Base-by-base conservation (phyloP, 805 yeast species). In the Wickerhamomyces alni region DNA sequence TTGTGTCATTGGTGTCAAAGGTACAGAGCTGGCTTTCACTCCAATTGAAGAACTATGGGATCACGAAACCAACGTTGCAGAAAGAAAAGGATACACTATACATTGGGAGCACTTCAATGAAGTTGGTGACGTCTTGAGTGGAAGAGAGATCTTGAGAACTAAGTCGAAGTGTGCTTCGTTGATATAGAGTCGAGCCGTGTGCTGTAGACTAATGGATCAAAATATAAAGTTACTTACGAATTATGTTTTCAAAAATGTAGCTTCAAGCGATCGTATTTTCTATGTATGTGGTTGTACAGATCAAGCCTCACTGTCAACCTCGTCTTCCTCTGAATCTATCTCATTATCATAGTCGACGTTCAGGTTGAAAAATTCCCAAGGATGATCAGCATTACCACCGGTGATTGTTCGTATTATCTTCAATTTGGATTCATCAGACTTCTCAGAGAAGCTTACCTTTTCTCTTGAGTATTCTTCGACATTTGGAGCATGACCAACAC, bases 401-500 rank as follows among this genome's bases (percentile, higher is more conserved):
- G 84, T 77, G 21, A 78, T 62, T 1, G 75, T 74, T 40, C 82
- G 59, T 24, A 78, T 76, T 44, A 78, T 74, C 38, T 65, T 70
- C 46, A 71, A 47, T 50, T 67, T 72, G 43, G 62, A 60, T 38
- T 68, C 72, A 38, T 70, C 71, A 0, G 75, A 60, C 43, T 70
- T 72, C 19, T 69, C 66, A 13, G 62, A 62, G 39, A 77, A 70
- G 24, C 66, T 70, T 17, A 68, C 55, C 37, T 64, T 69, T 33
- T 65, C 62, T 51, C 87, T 65, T 37, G 64, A 61, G 47, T 58
- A 67, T 48, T 82, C 88, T 2, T 60, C 50, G 1, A 61, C 62
- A 11, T 64, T 71, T 0, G 73, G 73, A 0, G 71, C 47, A 58
- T 89, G 96, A 0, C 96, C 98, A 29, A 91, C 74, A 30, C 95